These are phyloP conservation scores for Mariannaea sp. DNA, from an alignment of 2,329 filamentous ascomycete genomes.

Conservation along the genomic window DNA sequence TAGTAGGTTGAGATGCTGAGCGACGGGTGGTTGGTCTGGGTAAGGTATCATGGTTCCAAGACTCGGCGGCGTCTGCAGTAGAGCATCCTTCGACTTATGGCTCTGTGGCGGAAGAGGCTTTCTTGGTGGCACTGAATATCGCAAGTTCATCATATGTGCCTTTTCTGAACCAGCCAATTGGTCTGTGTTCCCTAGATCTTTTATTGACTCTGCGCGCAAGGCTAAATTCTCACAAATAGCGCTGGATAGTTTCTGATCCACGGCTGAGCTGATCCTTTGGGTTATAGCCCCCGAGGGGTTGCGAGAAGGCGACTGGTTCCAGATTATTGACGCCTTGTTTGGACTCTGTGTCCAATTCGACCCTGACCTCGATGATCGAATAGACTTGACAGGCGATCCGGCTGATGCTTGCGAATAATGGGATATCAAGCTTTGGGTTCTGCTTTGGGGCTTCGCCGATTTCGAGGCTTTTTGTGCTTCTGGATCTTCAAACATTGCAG, in stretches of 20 bases:
- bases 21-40: conserved; percentile 46
- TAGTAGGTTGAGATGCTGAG: conserved; percentile 44
- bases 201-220: conserved; percentile 21
- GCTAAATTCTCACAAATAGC: conserved; percentile 29
- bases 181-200: conserved; percentile 10
- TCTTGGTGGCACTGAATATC: conserved; percentile 10
- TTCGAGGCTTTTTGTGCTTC: conserved; percentile 15
- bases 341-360: conserved; percentile 15
- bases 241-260: conserved; percentile 16
- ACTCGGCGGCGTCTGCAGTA: conserved; percentile 34
- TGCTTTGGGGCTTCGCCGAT: conserved; percentile 18
- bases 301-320: conserved; percentile 3
- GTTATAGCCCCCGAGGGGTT: conserved; percentile 6
- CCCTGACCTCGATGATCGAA: conserved; percentile 16
- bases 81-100: conserved; percentile 6
- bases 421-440: conserved; percentile 29
- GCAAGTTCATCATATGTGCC: conserved; percentile 4
- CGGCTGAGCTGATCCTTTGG: background rate
- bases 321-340: conserved; percentile 11
- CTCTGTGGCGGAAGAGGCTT: conserved; percentile 14
- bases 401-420: conserved; percentile 23
- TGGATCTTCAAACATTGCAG: conserved; percentile 55
- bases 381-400: conserved; percentile 11
- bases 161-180: background rate
- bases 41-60: conserved; percentile 47